A percentile compares a stretch with the other conserved stretches of the same genome.
These are phyloP conservation scores for Gaultheria prostrata DNA, from an alignment of 148 eudicot species.

Conservation along the genomic window DNA sequence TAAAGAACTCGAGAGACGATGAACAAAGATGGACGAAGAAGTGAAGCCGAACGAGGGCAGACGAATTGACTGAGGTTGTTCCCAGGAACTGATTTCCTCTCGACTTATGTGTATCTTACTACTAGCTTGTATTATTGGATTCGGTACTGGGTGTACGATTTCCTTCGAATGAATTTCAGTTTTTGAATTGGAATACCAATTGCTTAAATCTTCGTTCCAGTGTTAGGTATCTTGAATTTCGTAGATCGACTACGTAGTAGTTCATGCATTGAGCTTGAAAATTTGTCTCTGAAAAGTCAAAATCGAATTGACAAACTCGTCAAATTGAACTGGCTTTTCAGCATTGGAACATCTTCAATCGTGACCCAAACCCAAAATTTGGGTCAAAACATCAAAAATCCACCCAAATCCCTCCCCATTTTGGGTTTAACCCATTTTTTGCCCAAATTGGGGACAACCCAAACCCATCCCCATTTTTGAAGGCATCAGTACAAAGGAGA, in stretches of 20 bases:
- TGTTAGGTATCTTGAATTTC: not conserved
- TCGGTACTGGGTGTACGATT: not conserved
- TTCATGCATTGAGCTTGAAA: not conserved
- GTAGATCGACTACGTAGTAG: not conserved
- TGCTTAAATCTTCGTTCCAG: not conserved
- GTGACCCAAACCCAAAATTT: too few relatives aligned
- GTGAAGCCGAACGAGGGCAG: not conserved
- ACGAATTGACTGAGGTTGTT: conserved; percentile 4
- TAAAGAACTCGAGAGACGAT: not conserved
- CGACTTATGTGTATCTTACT: too few relatives aligned
- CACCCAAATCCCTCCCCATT: too few relatives aligned
- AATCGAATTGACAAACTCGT: not conserved
- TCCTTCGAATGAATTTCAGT: not conserved
- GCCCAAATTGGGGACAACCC: too few relatives aligned
- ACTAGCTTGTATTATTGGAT: not conserved
- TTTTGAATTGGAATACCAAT: not conserved
- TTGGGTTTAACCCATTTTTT: too few relatives aligned
- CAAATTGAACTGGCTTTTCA: not conserved
- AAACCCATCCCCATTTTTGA: too few relatives aligned
- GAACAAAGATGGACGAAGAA: not conserved
- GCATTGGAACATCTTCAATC: too few relatives aligned
- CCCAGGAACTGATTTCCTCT: not conserved
- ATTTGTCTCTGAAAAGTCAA: not conserved
- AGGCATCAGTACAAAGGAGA: too few relatives aligned
- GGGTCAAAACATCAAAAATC: too few relatives aligned